Evolutionary conservation across 2,329 filamentous ascomycete genomes (phyloP), one percentile per base, ranked within the genome.

Genomic region (Pestalotiopsis fici): DNA sequence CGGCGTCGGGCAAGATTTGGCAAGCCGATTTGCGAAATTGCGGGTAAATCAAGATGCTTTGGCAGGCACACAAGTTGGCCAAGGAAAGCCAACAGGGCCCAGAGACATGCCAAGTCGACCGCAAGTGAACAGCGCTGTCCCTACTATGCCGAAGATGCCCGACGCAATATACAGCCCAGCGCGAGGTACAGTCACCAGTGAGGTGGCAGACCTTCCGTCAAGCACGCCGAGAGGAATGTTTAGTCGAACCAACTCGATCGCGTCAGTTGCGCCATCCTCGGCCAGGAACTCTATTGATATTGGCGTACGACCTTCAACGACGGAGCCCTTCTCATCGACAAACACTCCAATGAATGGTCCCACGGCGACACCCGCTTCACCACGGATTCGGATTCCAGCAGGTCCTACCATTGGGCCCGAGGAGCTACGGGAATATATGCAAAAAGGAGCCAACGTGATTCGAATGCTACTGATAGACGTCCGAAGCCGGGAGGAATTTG

Each of bases 401-500:
- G 76, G 87, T 6, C 80, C 86, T 82, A 77, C 78, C 0, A 91
- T 97, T 54, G 88, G 87, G 2, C 88, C 92, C 0, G 86, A 92
- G 67, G 89, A 91, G 65, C 84, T 99, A 1, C 87, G 91, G 68
- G 87, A 90, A 59, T 92, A 92, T 66, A 88, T 97, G 75, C 84
- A 86, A 66, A 83, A 84, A 67, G 79, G 78, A 0, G 78, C 83
- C 15, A 74, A 80, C 74, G 71, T 86, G 75, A 68, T 94, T 81
- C 80, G 90, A 80, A 85, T 98, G 27, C 82, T 99, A 13, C 78
- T 98, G 27, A 94, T 99, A 71, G 96, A 99, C 78, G 89, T 98
- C 55, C 90, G 96, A 50, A 83, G 88, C 66, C 90, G 96, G 28
- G 88, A 92, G 65, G 88, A 92, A 9, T 99, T 93, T 75, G 94